These are phyloP conservation scores for Hymenoscyphus fructigenus DNA, from an alignment of 2,329 filamentous ascomycete genomes.

Conservation along the genomic window DNA sequence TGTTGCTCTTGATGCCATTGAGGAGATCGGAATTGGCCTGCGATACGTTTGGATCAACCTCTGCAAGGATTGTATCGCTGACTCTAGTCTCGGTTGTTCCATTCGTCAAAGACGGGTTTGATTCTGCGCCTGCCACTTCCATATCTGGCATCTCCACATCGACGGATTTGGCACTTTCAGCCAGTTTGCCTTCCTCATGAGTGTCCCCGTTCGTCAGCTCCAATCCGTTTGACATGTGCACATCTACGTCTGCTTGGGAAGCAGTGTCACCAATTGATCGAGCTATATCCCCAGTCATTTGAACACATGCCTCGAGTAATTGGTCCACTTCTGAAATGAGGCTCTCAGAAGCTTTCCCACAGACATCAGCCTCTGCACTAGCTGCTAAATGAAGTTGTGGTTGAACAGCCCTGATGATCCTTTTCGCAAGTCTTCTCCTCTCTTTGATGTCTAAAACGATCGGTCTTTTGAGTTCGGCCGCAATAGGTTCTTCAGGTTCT, in stretches of 20 bases:
- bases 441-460: conserved; percentile 69
- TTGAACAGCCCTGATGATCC: conserved; percentile 82
- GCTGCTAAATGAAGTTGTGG: conserved; percentile 73
- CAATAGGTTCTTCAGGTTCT: conserved; percentile 23
- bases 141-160: conserved; percentile 41
- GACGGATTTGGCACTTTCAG: conserved; percentile 29
- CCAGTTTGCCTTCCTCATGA: conserved; percentile 10
- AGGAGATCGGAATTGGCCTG: conserved; percentile 27
- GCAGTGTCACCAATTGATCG: conserved; percentile 40
- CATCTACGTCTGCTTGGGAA: conserved; percentile 38
- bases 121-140: conserved; percentile 31
- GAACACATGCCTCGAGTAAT: conserved; percentile 68
- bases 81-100: conserved; percentile 22
- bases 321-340: conserved; percentile 72
- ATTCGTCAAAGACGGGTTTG: conserved; percentile 3
- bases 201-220: conserved; percentile 14
- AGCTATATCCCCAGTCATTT: conserved; percentile 42
- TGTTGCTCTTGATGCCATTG: conserved; percentile 32
- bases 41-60: conserved; percentile 27
- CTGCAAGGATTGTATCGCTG: conserved; percentile 8
- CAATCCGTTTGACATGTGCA: conserved; percentile 24
- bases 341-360: conserved; percentile 65
- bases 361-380: conserved; percentile 78
- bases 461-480: conserved; percentile 36
- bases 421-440: conserved; percentile 80